Percentiles rank a stretch among this genome's conserved stretches.
These are phyloP conservation scores for Ogataea populi-albae DNA, from an alignment of 805 yeast species.

Conservation along the genomic window DNA sequence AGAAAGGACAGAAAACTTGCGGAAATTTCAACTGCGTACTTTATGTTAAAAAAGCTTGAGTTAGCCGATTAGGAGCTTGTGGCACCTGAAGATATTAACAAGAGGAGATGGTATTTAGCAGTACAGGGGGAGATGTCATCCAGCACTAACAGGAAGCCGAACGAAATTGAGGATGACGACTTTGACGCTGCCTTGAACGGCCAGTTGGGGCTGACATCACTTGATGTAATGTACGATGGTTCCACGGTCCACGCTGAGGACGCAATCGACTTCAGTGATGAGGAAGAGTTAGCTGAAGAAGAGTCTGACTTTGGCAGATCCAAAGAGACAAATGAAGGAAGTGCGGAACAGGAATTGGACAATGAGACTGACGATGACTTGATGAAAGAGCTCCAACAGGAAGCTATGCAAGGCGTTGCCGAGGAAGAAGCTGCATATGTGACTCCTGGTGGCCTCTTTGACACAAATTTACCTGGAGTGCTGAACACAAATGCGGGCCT, in stretches of 20 bases:
- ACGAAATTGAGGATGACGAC: constrained; percentile 27
- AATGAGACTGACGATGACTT: constrained; percentile 35
- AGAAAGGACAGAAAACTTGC: no score
- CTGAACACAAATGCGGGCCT: constrained; percentile 28
- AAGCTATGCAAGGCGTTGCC: constrained; percentile 37
- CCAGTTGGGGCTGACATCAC: constrained; percentile 29
- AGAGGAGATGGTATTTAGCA: no score
- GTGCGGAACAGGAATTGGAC: constrained; percentile 37
- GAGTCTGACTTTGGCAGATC: constrained; percentile 38
- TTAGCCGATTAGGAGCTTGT: no score
- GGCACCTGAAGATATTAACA: no score
- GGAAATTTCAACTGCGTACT: no score
- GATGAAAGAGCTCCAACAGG: constrained; percentile 36
- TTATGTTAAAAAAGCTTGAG: no score
- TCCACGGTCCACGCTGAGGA: constrained; percentile 78
- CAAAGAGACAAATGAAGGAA: constrained; percentile 41
- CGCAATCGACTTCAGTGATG: constrained; percentile 92
- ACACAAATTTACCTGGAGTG: constrained; percentile 29
- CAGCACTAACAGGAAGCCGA: not conserved
- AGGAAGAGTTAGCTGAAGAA: constrained; percentile 92
- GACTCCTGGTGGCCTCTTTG: constrained; percentile 31
- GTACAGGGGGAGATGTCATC: constrained; percentile 5
- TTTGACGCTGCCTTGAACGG: constrained; percentile 33
- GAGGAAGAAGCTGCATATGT: constrained; percentile 27
- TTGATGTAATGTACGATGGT: constrained; percentile 39